Conservation (phyloP, 2,329 filamentous ascomycete species). For the Hortaea sp. region DNA sequence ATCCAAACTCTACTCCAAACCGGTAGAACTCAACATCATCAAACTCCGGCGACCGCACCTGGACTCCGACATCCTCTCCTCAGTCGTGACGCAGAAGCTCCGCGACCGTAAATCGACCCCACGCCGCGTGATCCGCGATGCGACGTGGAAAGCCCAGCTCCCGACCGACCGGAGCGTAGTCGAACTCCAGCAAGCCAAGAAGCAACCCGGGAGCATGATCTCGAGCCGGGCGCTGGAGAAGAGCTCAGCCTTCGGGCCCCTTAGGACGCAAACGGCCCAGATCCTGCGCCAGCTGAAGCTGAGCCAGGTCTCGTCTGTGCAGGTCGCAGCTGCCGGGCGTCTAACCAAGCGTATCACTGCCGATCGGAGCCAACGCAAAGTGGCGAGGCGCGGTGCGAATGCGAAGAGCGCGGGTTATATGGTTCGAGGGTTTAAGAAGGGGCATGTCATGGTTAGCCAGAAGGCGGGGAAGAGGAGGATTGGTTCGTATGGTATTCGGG, state of each 20-base stretch:
- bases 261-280: constrained; percentile 10
- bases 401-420: constrained; percentile 19
- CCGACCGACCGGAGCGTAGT: constrained; percentile 16
- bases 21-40: constrained; percentile 20
- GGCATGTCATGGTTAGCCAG: constrained; percentile 15
- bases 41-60: constrained; percentile 19
- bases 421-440: constrained; percentile 19
- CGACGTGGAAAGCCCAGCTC: constrained; percentile 22
- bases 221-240: constrained; percentile 4
- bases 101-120: constrained; percentile 18
- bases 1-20: constrained; percentile 18
- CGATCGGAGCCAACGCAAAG: constrained; percentile 21
- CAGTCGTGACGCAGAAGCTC: constrained; percentile 19
- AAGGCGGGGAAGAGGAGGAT: constrained; percentile 22
- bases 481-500: constrained; percentile 21
- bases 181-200: constrained; percentile 16
- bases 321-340: constrained; percentile 23
- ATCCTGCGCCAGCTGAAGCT: constrained; percentile 17
- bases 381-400: constrained; percentile 19
- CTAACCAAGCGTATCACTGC: constrained; percentile 25
- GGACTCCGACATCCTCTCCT: constrained; percentile 22
- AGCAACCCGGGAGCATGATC: constrained; percentile 8
- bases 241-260: constrained; percentile 12
- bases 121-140: constrained; percentile 22
- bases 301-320: constrained; percentile 20